Base-by-base conservation (phyloP, 2,329 filamentous ascomycete species). In the Fusarium sublunatum region DNA sequence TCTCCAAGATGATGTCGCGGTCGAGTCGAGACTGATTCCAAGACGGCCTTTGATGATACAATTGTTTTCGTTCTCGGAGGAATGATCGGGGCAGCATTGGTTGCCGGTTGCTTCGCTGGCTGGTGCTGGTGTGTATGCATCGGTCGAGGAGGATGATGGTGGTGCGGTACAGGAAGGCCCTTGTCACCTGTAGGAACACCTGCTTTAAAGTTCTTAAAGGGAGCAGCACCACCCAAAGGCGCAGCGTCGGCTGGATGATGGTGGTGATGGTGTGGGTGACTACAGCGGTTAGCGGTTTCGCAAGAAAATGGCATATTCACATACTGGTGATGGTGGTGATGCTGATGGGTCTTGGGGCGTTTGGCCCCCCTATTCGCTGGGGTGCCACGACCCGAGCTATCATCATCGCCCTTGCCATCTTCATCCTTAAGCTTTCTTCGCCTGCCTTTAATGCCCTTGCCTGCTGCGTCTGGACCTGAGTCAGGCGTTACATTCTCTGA, bases 1-100 rank as follows among this genome's bases (percentile, higher is more conserved):
- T 92, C 91, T 31, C 94, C 94, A 3, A 98, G 84, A 73, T 97
- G 93, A 52, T 87, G 85, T 9, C 93, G 89, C 8, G 91, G 90
- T 15, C 86, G 82, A 54, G 89, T 79, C 1, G 88, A 83, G 5
- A 94, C 87, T 28, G 87, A 88, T 2, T 92, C 87, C 11, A 97
- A 75, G 0, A 97, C 86, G 1, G 86, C 83, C 61, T 90, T 83
- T 2, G 90, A 91, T 9, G 85, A 85, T 24, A 96, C 83, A 13
- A 84, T 86, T 3, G 86, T 87, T 60, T 87, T 88, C 7, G 88
- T 82, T 72, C 89, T 88, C 54, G 86, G 81, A 39, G 88, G 78
- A 46, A 82, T 74, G 9, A 70, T 61, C 2, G 73, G 67, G 1
- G 70, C 47, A 5, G 69, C 52, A 8, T 56, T 67, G 32, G 64